A percentile compares a stretch with the other conserved stretches of the same genome.
phyloP scores from a whole-genome alignment of 139 green algal genomes.

The Zygnema cylindricum region DNA sequence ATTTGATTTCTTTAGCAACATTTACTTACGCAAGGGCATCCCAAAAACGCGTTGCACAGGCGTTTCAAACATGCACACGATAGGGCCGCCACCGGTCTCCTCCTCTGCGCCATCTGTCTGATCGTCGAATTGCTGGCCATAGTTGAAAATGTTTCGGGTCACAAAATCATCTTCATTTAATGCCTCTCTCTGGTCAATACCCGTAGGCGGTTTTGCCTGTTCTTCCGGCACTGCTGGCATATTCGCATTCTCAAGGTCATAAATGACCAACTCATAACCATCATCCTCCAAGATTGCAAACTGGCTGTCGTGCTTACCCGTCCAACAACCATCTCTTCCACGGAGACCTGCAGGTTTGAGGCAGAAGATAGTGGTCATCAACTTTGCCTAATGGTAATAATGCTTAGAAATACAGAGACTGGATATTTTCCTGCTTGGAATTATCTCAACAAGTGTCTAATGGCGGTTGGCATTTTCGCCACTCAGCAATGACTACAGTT shows the following conservation, averaged over 20 bases:
- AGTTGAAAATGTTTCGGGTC: not conserved
- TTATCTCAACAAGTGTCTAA: too few relatives aligned
- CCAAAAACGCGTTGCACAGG: constrained; percentile 53
- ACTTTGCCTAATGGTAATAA: too few relatives aligned
- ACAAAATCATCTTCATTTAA: not conserved
- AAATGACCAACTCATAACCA: constrained; percentile 34
- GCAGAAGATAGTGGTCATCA: not conserved
- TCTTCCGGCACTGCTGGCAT: not conserved
- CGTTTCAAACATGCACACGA: constrained; percentile 49
- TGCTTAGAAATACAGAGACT: too few relatives aligned
- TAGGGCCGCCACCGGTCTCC: not conserved
- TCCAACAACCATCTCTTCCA: constrained; percentile 43
- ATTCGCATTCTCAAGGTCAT: constrained; percentile 46
- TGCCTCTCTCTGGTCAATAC: not conserved
- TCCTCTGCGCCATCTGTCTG: constrained; percentile 1
- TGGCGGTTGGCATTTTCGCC: too few relatives aligned
- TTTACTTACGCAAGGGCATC: constrained; percentile 41
- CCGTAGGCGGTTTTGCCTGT: not conserved
- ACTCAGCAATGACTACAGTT: too few relatives aligned
- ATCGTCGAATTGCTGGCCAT: constrained; percentile 25
- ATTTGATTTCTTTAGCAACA: too few relatives aligned
- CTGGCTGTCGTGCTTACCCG: constrained; percentile 38
- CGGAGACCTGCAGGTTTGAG: not conserved
- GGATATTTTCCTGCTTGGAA: too few relatives aligned
- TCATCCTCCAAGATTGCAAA: constrained; percentile 54